phyloP scores from a whole-genome alignment of 805 yeast genomes.

The Candida lessepsii region DNA sequence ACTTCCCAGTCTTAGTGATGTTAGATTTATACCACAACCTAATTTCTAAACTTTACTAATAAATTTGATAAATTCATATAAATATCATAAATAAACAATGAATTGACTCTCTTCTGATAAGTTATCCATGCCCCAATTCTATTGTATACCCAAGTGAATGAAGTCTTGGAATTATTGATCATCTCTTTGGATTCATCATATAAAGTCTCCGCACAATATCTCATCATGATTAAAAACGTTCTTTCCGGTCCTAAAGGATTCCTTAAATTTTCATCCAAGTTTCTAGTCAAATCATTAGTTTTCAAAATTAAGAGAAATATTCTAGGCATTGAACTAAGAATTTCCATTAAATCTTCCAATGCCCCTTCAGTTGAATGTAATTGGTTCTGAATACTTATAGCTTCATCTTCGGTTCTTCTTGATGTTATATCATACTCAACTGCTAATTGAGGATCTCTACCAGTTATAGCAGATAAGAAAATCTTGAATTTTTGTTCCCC shows the following conservation, averaged over 20 bases:
- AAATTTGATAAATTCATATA: constrained; percentile 5
- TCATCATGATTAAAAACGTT: constrained; percentile 84
- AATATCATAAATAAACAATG: constrained; percentile 34
- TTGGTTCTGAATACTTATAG: constrained; percentile 61
- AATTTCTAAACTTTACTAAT: too few species aligned
- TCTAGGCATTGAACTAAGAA: constrained; percentile 78
- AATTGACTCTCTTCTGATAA: constrained; percentile 31
- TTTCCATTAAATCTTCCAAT: constrained; percentile 71
- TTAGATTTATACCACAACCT: too few species aligned
- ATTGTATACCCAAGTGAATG: constrained; percentile 15
- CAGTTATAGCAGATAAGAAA: constrained; percentile 92
- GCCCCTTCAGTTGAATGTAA: constrained; percentile 59
- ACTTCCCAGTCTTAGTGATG: too few species aligned
- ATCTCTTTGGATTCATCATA: constrained; percentile 61
- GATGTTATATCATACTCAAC: constrained; percentile 57
- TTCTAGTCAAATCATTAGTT: constrained; percentile 91
- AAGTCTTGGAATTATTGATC: constrained; percentile 17
- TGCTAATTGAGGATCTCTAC: constrained; percentile 81
- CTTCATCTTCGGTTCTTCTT: constrained; percentile 59
- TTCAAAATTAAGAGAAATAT: constrained; percentile 83
- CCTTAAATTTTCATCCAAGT: constrained; percentile 77
- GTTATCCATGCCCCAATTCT: constrained; percentile 30
- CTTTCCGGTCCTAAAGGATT: constrained; percentile 85
- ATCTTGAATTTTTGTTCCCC: constrained; percentile 75
- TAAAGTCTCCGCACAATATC: constrained; percentile 81